Conservation (phyloP, 1,139 yeast species). For the Yamadazyma diddensiae region DNA sequence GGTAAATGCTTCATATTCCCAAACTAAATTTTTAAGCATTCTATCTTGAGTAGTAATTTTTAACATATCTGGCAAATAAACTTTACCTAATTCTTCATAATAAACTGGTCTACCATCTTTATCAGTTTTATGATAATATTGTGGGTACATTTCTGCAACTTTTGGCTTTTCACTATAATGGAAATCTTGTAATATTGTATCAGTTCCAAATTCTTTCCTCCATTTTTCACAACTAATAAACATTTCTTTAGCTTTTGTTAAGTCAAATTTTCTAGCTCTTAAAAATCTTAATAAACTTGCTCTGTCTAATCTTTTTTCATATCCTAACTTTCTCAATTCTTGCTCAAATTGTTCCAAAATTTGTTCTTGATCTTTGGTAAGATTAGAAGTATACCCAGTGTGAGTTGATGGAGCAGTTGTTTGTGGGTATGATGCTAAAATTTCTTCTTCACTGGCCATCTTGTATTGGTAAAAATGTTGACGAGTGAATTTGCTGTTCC, state of each 20-base stretch:
- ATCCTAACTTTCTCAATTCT: slow-evolving; percentile 61
- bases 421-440: slow-evolving; percentile 64
- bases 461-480: background rate
- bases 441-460: slow-evolving; percentile 22
- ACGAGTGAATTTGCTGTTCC: background rate
- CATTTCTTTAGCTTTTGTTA: slow-evolving; percentile 78
- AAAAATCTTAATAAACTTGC: slow-evolving; percentile 87
- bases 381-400: slow-evolving; percentile 81
- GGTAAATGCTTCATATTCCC: slow-evolving; percentile 95
- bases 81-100: slow-evolving; percentile 89
- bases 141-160: slow-evolving; percentile 90
- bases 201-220: slow-evolving; percentile 84
- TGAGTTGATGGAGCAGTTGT: slow-evolving; percentile 53
- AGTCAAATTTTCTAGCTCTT: slow-evolving; percentile 92
- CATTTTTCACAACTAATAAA: slow-evolving; percentile 84
- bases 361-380: slow-evolving; percentile 65
- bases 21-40: slow-evolving; percentile 91
- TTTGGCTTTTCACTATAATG: slow-evolving; percentile 85
- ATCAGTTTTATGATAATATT: slow-evolving; percentile 95
- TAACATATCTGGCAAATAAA: slow-evolving; percentile 86
- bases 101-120: slow-evolving; percentile 96
- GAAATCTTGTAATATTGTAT: slow-evolving; percentile 83
- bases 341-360: slow-evolving; percentile 58
- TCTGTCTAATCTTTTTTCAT: slow-evolving; percentile 75
- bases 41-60: slow-evolving; percentile 93